Evolutionary conservation across 805 yeast species (phyloP).

Genomic region (Candida caryicola): DNA sequence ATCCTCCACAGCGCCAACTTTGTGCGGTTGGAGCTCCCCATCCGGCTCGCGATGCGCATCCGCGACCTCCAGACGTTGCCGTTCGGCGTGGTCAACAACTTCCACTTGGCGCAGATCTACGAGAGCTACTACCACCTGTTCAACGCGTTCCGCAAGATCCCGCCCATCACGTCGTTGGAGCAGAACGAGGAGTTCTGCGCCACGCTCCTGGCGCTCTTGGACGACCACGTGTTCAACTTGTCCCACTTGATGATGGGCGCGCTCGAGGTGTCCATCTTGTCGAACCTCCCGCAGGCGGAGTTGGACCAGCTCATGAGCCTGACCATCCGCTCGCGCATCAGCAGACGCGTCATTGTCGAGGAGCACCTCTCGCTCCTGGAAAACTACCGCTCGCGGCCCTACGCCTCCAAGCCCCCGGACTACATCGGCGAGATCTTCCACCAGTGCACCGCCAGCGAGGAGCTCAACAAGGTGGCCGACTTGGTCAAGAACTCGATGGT

Average conservation of each 20-base stretch:
- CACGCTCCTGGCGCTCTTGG: constrained; percentile 60
- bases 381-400: constrained; percentile 51
- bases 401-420: constrained; percentile 49
- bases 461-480: constrained; percentile 53
- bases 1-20: constrained; percentile 82
- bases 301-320: constrained; percentile 75
- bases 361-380: constrained; percentile 82
- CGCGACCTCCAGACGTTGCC: constrained; percentile 79
- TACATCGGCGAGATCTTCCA: constrained; percentile 78
- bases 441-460: constrained; percentile 69
- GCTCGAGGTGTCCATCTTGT: constrained; percentile 66
- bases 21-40: constrained; percentile 80
- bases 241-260: constrained; percentile 95
- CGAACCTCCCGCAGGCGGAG: constrained; percentile 54
- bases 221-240: constrained; percentile 75
- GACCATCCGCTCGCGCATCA: constrained; percentile 79
- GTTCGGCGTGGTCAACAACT: constrained; percentile 78
- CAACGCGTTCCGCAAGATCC: constrained; percentile 75
- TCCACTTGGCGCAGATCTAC: constrained; percentile 82
- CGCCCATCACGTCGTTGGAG: constrained; percentile 61
- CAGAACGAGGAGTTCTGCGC: constrained; percentile 76
- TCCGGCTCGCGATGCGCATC: constrained; percentile 77
- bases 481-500: constrained; percentile 51
- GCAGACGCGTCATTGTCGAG: constrained; percentile 86
- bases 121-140: constrained; percentile 87